Evolutionary conservation across 2,329 filamentous ascomycete species (phyloP), one percentile per base, ranked within the genome.

Genomic region (Atkinsonella hypoxylon): DNA sequence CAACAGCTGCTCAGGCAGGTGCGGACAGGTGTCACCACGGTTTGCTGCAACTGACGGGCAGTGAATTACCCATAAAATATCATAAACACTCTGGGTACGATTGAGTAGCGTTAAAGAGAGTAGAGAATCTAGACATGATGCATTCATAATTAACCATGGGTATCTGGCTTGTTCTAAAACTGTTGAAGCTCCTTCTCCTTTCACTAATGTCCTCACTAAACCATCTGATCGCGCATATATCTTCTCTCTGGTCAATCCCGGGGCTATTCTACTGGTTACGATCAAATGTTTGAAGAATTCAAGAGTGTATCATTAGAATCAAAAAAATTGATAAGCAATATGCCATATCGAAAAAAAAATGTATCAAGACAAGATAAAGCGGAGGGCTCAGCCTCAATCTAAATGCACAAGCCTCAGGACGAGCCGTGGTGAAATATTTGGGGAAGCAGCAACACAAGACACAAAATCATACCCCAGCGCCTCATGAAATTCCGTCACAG

Each of bases 391-490:
- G 26, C 26, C 26, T 26, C 26, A 26, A 7, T 26, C 26, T 26
- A 26, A 26, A 26, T 26, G 26, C 26, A 6, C 26, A 26, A 26
- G 26, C 5, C 26, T 26, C 8, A 26, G 26, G 26, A 26, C 6
- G 26, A 26, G 26, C 26, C 26, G 8, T 26, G 26, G 26, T 26
- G 26, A 36, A 32, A 11, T 26, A 47, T 32, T 15, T 11, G 42
- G 36, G 20, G 36, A 53, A 45, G 48, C 38, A 31, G 32, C 45
- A 48, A 52, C 30, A 39, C 45, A 48, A 49, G 41, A 51, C 47
- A 47, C 51, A 51, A 57, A 53, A 49, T 10, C 10, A 30, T 42
- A 47, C 51, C 47, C 51, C 43, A 49, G 43, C 47, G 52, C 52
- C 46, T 44, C 49, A 50, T 53, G 38, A 40, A 45, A n/a, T 51